These are phyloP conservation scores for Microthyrium microscopicum DNA, from an alignment of 2,329 filamentous ascomycete genomes.

Conservation along the genomic window DNA sequence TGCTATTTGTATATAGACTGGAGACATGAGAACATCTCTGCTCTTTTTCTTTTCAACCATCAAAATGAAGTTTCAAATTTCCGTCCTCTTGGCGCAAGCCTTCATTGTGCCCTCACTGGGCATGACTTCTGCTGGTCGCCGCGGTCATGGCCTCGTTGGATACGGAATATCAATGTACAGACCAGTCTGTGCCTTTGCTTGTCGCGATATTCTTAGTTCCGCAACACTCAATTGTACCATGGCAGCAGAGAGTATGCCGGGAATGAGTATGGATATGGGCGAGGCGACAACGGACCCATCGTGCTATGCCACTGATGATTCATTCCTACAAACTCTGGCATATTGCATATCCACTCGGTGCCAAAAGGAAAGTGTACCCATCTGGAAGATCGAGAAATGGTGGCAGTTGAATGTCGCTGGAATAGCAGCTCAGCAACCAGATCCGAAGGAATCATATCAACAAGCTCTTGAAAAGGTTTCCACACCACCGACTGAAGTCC, in stretches of 20 bases:
- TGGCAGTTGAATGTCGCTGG: slow-evolving; percentile 5
- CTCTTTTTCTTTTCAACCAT: too few species aligned
- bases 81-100: too few species aligned
- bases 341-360: slow-evolving; percentile 11
- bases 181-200: slow-evolving; percentile 1
- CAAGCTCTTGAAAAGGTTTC: slow-evolving; percentile 3
- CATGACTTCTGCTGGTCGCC: slow-evolving; percentile 4
- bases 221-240: background rate
- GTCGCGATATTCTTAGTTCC: background rate
- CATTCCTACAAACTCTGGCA: slow-evolving; percentile 12
- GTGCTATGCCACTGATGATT: slow-evolving; percentile 12
- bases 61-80: too few species aligned
- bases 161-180: slow-evolving; percentile 9
- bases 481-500: background rate
- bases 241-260: background rate
- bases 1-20: too few species aligned
- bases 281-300: background rate
- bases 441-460: slow-evolving; percentile 7
- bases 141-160: slow-evolving; percentile 12
- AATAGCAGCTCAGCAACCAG: slow-evolving; percentile 1
- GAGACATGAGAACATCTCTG: too few species aligned
- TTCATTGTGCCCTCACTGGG: background rate
- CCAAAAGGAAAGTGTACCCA: slow-evolving; percentile 4
- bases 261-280: background rate
- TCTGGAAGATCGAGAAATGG: slow-evolving; percentile 11